Evolutionary conservation across 352 stramenopile genomes (phyloP), one percentile per base, ranked within the genome.

Genomic region (Globisporangium rhizosaccharum): DNA sequence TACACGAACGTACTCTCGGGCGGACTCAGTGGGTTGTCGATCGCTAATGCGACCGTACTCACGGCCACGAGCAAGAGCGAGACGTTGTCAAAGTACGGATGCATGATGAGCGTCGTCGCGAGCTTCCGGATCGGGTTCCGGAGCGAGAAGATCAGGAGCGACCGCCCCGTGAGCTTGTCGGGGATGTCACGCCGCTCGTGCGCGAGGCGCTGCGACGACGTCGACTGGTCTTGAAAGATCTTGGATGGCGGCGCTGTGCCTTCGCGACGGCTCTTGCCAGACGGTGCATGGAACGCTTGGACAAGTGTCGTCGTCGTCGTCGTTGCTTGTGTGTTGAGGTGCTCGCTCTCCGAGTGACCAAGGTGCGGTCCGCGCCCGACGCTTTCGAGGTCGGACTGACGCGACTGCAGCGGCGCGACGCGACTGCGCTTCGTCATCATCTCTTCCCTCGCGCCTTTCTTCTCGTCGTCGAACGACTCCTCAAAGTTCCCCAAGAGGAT

Each of bases 401-500:
- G 57, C 4, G 70, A 61, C 47, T 64, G 57, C 17, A 53, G 25
- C 25, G 68, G 68, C 2, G 58, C 61, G 26, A 79, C 63, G 41
- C 63, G 57, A 53, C 60, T 71, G 39, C 59, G 62, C 45, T 69
- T 61, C 30, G 68, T 75, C 33, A 85, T 56, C 39, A 85, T 58
- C 36, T 73, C 63, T 7, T 82, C 68, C 0, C 66, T 63, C 41
- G 79, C 71, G 37, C 69, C 55, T 47, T 75, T 64, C 42, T 75
- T 67, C 18, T 81, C 69, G 33, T 87, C 75, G 17, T 88, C 76
- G 51, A 73, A 82, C 2, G 75, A 79, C 44, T 83, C 75, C 39
- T 92, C 83, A 63, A 97, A 97, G 53, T 96, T 92, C 7, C 72
- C 76, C 5, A 98, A 73, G 42, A 98, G 70, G 56, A 98, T 96